Percentiles rank a stretch among this genome's conserved stretches.
These are phyloP conservation scores for Pleurotus eryngii DNA, from an alignment of 768 basidiomycete species.

Conservation along the genomic window DNA sequence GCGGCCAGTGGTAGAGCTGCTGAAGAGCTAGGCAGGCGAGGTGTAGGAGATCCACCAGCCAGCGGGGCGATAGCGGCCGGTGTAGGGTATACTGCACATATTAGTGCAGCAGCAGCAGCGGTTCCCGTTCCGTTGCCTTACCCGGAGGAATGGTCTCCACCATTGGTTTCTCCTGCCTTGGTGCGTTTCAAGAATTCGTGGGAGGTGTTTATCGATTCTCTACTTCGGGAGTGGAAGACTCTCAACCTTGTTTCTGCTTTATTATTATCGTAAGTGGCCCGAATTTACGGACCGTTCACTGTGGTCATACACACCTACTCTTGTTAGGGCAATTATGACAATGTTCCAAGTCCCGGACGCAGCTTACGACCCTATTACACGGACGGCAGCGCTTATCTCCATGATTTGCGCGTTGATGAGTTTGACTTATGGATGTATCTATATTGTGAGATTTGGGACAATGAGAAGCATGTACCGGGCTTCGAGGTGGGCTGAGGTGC, in stretches of 20 bases:
- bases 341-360: constrained; percentile 60
- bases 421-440: constrained; percentile 69
- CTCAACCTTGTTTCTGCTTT: constrained; percentile 70
- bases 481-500: constrained; percentile 68
- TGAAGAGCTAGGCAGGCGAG: neutral
- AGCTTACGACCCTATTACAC: constrained; percentile 55
- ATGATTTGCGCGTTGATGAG: constrained; percentile 68
- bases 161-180: constrained; percentile 59
- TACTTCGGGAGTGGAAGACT: constrained; percentile 76
- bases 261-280: constrained; percentile 35
- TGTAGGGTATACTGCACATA: constrained; percentile 21
- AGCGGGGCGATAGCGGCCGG: constrained; percentile 21
- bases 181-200: constrained; percentile 64
- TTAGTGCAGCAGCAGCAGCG: constrained; percentile 17
- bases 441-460: constrained; percentile 66
- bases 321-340: constrained; percentile 59
- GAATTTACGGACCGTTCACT: neutral
- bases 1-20: neutral
- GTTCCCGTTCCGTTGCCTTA: constrained; percentile 34
- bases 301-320: neutral
- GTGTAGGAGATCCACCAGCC: neutral
- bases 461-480: constrained; percentile 75
- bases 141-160: constrained; percentile 51
- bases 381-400: constrained; percentile 61
- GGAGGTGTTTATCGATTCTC: constrained; percentile 69